These are phyloP conservation scores for Pichia phayaonensis DNA, from an alignment of 805 yeast genomes.

Conservation along the genomic window DNA sequence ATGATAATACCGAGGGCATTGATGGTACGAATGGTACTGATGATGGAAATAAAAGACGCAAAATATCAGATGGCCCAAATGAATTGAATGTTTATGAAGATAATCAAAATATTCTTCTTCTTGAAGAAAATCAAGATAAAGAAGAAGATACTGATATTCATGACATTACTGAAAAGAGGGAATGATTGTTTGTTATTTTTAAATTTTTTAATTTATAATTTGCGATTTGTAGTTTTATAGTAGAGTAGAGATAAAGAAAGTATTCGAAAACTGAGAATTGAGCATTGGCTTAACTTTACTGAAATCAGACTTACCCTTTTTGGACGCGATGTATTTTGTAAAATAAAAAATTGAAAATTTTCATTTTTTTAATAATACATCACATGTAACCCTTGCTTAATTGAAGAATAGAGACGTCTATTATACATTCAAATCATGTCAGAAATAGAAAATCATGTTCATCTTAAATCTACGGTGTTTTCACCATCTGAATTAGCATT, in stretches of 20 bases:
- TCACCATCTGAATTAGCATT: constrained; percentile 79
- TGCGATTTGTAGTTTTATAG: no score
- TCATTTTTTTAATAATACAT: background rate
- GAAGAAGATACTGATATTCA: background rate
- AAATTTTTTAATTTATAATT: background rate
- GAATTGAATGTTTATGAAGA: background rate
- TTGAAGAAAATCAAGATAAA: background rate
- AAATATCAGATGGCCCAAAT: background rate
- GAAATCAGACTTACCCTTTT: background rate
- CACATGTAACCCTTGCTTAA: background rate
- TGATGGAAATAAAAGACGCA: constrained; percentile 11
- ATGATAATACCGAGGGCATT: background rate
- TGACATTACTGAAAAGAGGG: no score
- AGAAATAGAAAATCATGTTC: constrained; percentile 5
- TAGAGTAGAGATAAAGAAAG: no score
- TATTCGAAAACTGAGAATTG: no score
- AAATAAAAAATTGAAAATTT: background rate
- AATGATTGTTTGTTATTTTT: no score
- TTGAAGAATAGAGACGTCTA: background rate
- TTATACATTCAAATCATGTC: constrained; percentile 3
- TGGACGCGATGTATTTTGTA: background rate
- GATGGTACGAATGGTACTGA: background rate
- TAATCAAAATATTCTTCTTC: background rate
- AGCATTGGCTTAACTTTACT: no score
- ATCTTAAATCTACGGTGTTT: constrained; percentile 45